Conservation (phyloP, 2,329 filamentous ascomycete species). For the Alternaria consortialis region DNA sequence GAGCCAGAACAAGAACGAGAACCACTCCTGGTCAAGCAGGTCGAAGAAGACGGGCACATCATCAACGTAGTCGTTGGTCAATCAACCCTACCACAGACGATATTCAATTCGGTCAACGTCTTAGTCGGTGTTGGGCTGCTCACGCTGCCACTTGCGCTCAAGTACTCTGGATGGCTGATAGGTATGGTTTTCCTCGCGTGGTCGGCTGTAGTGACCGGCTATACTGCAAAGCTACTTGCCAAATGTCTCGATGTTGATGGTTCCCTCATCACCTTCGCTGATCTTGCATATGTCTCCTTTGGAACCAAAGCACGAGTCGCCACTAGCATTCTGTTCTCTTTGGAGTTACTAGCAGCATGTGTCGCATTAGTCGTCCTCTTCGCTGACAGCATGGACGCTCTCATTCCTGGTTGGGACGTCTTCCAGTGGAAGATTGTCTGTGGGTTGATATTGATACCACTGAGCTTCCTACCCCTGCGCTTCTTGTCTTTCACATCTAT, state of each 20-base stretch:
- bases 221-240: slow-evolving; percentile 85
- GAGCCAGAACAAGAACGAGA: slow-evolving; percentile 62
- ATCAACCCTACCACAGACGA: slow-evolving; percentile 93
- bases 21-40: slow-evolving; percentile 85
- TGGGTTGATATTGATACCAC: slow-evolving; percentile 77
- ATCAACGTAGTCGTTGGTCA: slow-evolving; percentile 87
- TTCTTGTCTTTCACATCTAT: slow-evolving; percentile 90
- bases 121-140: slow-evolving; percentile 90
- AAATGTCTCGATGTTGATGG: slow-evolving; percentile 89
- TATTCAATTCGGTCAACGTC: slow-evolving; percentile 96
- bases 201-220: slow-evolving; percentile 78
- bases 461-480: slow-evolving; percentile 85
- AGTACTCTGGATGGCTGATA: slow-evolving; percentile 87
- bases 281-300: slow-evolving; percentile 90
- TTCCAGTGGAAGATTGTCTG: slow-evolving; percentile 87
- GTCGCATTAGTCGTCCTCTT: slow-evolving; percentile 94
- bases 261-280: slow-evolving; percentile 90
- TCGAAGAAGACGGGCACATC: slow-evolving; percentile 84
- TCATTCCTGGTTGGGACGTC: slow-evolving; percentile 76
- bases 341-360: slow-evolving; percentile 87
- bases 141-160: slow-evolving; percentile 86
- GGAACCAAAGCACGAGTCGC: slow-evolving; percentile 81
- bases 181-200: slow-evolving; percentile 78
- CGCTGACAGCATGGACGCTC: slow-evolving; percentile 83
- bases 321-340: slow-evolving; percentile 84